These are phyloP conservation scores for Populus hybrid DNA, from an alignment of 441 rosid species.

Conservation along the genomic window DNA sequence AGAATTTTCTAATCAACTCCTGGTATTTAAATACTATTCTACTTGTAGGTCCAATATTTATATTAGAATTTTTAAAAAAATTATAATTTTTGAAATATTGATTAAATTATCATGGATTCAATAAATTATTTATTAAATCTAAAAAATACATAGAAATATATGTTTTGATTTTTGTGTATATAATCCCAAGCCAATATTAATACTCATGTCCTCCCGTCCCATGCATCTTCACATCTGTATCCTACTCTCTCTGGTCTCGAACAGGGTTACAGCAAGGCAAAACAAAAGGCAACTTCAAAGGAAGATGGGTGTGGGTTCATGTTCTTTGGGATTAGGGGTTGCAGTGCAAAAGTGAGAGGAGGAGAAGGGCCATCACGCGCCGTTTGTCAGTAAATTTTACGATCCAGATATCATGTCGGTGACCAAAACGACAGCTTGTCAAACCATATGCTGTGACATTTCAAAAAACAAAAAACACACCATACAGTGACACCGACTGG, in stretches of 20 bases:
- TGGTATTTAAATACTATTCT: no score
- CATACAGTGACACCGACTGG: no score
- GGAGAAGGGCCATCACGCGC: background rate
- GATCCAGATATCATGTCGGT: slow-evolving; percentile 35
- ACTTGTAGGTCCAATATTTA: no score
- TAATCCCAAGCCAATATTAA: background rate
- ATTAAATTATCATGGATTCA: fast-evolving
- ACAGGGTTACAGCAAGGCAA: background rate
- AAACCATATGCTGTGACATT: no score
- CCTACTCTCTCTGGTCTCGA: no score
- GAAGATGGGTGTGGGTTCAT: background rate
- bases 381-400: slow-evolving; percentile 25
- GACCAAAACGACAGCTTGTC: slow-evolving; percentile 22
- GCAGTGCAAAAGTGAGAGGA: background rate
- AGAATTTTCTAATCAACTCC: no score
- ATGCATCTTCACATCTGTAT: background rate
- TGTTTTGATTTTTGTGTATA: no score
- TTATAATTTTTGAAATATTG: no score
- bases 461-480: no score
- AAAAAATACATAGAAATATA: no score
- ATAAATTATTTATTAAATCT: no score
- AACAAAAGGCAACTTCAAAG: background rate
- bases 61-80: no score
- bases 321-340: background rate
- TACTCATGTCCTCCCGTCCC: background rate